Base-by-base conservation (phyloP, 2,329 filamentous ascomycete species). In the Neospermospora avenae region DNA sequence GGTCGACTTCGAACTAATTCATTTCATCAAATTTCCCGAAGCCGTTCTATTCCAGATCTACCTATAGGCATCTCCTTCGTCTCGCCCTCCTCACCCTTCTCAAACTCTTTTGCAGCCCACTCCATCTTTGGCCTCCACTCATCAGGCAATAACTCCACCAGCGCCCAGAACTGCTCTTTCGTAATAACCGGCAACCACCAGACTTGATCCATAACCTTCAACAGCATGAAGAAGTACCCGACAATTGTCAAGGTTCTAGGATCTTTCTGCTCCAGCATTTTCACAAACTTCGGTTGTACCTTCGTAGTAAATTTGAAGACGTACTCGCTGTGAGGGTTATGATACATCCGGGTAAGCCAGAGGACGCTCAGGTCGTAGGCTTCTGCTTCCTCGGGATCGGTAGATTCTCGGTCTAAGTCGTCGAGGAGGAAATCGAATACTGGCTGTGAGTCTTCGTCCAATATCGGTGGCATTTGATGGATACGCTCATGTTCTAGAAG, bases 101-200 rank as follows among this genome's bases (percentile, higher is more conserved):
- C 54, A 49, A 63, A 61, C 16, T 44, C 63, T 39, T 22, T 52
- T 3, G 62, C 55, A 18, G 67, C 66, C 64, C 62, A 64, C 5
- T 60, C 59, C 63, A 69, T 67, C 41, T 48, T 63, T 16, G 49
- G 56, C 49, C 49, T 58, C 65, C 65, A 69, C 18, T 63, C 46
- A 14, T 61, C 55, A 7, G 66, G 65, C 18, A 69, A 24, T 25
- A 59, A 18, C 14, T 49, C 45, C 61, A 70, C 61, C n/a, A 69
- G 20, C 24, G 83, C 83, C 70, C 83, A 80, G 34, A 90, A 82
- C 65, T 89, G 83, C 52, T 83, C 81, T 6, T 81, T 79, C 14
- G 84, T 81, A 67, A 87, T 85, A 39, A 85, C 84, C 18, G 84
- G 80, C 35, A 89, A 75, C 87, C 87, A 90, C 87, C 87, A 90